Evolutionary conservation across 2,329 filamentous ascomycete genomes (phyloP).

Genomic region (Neonectria sp.): DNA sequence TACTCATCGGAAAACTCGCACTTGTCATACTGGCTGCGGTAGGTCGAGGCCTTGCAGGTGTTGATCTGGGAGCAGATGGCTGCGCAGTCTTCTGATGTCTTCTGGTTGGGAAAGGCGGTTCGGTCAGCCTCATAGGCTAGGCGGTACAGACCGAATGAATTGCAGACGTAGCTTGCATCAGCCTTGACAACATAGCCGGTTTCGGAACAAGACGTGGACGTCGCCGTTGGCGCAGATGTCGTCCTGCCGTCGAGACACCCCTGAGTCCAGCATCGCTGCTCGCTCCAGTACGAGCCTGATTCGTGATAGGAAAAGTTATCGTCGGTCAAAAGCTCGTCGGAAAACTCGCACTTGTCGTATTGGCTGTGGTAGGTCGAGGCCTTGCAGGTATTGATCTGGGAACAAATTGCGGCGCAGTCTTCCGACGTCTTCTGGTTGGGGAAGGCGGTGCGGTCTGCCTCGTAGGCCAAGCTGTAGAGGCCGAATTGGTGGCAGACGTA

Average conservation of each 20-base stretch:
- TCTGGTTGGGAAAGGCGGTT: slow-evolving; percentile 11
- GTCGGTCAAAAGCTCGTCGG: background rate
- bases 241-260: background rate
- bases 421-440: slow-evolving; percentile 4
- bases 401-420: slow-evolving; percentile 1
- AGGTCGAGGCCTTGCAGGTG: slow-evolving; percentile 4
- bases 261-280: background rate
- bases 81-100: slow-evolving; percentile 2
- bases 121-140: slow-evolving; percentile 3
- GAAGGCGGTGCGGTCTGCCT: background rate
- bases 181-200: no score
- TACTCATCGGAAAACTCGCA: slow-evolving; percentile 8
- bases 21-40: slow-evolving; percentile 4
- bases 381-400: background rate
- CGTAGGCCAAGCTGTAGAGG: slow-evolving; percentile 1
- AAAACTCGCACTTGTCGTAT: slow-evolving; percentile 7
- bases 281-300: slow-evolving; percentile 1
- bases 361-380: background rate
- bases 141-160: background rate
- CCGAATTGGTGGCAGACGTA: background rate
- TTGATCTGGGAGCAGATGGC: slow-evolving; percentile 9
- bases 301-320: background rate
- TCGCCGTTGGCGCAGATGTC: background rate
- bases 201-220: background rate
- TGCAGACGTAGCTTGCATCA: background rate